These are phyloP conservation scores for Kondoa subrosea DNA, from an alignment of 768 basidiomycete genomes.

Conservation along the genomic window DNA sequence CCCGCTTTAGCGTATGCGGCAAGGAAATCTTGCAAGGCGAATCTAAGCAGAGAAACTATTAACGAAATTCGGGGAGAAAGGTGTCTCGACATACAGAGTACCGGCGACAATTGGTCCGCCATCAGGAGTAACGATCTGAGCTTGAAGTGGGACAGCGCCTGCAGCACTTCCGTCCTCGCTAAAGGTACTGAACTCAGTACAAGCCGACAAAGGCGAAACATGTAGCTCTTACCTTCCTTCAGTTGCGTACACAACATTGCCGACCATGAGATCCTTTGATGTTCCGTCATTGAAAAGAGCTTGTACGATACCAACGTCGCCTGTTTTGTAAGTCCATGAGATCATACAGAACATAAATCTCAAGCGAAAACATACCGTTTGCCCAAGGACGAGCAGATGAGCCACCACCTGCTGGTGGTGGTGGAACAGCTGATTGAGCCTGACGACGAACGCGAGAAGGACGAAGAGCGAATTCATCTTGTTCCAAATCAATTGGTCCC, in stretches of 20 bases:
- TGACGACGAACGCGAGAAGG: background rate
- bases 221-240: too few relatives aligned
- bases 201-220: too few relatives aligned
- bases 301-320: background rate
- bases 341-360: background rate
- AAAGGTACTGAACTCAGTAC: too few relatives aligned
- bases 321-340: background rate
- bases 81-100: background rate
- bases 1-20: background rate
- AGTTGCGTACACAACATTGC: background rate
- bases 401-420: background rate
- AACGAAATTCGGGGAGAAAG: too few relatives aligned
- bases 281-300: background rate
- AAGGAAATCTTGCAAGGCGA: background rate
- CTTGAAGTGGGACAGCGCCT: background rate
- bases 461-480: background rate
- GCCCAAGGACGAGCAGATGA: too few relatives aligned
- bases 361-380: too few relatives aligned
- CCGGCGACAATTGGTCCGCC: background rate
- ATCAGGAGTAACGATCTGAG: background rate
- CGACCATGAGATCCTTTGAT: background rate
- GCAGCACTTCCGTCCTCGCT: background rate
- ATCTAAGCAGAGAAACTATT: too few relatives aligned
- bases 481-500: background rate
- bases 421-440: background rate